Evolutionary conservation across 495 filamentous ascomycete species (phyloP).

Genomic region (Penicillium crystallinum): DNA sequence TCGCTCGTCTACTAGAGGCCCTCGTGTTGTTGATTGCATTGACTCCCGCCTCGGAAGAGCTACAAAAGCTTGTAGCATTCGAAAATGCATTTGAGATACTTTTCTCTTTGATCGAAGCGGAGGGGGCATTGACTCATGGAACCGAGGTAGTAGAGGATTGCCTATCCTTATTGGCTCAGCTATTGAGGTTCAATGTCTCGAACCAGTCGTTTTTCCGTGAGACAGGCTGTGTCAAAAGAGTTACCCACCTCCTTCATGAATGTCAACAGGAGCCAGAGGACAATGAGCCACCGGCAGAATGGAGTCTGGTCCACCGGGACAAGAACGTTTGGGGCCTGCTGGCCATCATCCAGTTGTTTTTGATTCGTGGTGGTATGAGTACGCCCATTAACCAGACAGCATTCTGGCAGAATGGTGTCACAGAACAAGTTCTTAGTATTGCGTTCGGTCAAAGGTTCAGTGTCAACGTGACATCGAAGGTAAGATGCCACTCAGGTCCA

Average conservation of each 20-base stretch:
- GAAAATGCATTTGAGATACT: constrained; percentile 87
- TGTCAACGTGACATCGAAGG: constrained; percentile 75
- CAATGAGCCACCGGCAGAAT: constrained; percentile 61
- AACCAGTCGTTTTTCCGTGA: constrained; percentile 95
- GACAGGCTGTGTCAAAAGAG: constrained; percentile 72
- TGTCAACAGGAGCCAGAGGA: constrained; percentile 52
- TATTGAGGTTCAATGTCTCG: constrained; percentile 80
- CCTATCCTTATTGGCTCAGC: constrained; percentile 84
- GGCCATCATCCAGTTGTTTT: constrained; percentile 78
- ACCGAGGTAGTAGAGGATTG: constrained; percentile 93
- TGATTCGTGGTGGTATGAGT: constrained; percentile 71
- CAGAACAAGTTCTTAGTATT: constrained; percentile 74
- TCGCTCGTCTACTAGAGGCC: constrained; percentile 44
- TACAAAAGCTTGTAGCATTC: constrained; percentile 92
- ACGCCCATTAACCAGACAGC: constrained; percentile 79
- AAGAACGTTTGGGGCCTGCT: constrained; percentile 90
- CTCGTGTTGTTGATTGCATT: constrained; percentile 64
- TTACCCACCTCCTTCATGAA: constrained; percentile 64
- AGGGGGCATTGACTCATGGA: constrained; percentile 78
- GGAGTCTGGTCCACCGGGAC: constrained; percentile 71
- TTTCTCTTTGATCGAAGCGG: constrained; percentile 72
- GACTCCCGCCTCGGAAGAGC: constrained; percentile 65
- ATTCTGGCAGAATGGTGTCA: constrained; percentile 77
- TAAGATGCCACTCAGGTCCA: constrained; percentile 35
- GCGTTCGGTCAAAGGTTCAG: constrained; percentile 75